Evolutionary conservation across 202 grass and related monocot species (phyloP).

Genomic region (Bolboschoenoplectus hybrid): DNA sequence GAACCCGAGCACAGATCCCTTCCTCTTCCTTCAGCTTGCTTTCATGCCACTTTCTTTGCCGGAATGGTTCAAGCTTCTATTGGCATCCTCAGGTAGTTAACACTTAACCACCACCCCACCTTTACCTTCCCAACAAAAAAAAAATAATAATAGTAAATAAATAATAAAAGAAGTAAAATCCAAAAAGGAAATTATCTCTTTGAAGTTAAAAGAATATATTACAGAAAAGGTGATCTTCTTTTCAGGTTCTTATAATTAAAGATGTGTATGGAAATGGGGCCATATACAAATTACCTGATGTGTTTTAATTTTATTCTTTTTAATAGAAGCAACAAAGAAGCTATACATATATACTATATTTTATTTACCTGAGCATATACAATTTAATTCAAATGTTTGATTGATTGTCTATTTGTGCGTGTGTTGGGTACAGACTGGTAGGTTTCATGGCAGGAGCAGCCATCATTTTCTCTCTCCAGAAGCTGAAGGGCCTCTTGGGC

Average conservation of each 20-base stretch:
- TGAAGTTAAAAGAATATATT: not conserved
- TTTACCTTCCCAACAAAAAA: too few species aligned
- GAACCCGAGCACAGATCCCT: slow-evolving; percentile 58
- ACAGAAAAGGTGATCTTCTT: slow-evolving; percentile 19
- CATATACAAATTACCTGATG: too few species aligned
- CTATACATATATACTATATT: not conserved
- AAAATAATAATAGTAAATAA: too few species aligned
- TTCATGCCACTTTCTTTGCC: slow-evolving; percentile 88
- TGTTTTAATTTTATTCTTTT: too few species aligned
- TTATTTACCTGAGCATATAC: not conserved
- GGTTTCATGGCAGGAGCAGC: slow-evolving; percentile 98
- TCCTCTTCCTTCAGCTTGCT: slow-evolving; percentile 90
- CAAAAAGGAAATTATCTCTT: not conserved
- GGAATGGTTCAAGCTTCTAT: slow-evolving; percentile 89
- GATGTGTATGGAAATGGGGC: not conserved
- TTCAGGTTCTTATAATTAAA: slow-evolving; percentile 3
- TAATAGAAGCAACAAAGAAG: too few species aligned
- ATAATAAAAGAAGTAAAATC: not conserved
- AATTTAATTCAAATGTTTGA: not conserved
- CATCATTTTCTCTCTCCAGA: slow-evolving; percentile 88
- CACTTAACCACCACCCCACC: too few species aligned
- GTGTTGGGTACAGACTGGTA: slow-evolving; percentile 54
- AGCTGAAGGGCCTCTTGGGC: slow-evolving; percentile 82
- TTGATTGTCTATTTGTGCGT: not conserved
- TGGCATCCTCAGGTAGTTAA: slow-evolving; percentile 64